Evolutionary conservation across 495 filamentous ascomycete genomes (phyloP), one percentile per base, ranked within the genome.

Genomic region (Recurvomyces mirabilis): DNA sequence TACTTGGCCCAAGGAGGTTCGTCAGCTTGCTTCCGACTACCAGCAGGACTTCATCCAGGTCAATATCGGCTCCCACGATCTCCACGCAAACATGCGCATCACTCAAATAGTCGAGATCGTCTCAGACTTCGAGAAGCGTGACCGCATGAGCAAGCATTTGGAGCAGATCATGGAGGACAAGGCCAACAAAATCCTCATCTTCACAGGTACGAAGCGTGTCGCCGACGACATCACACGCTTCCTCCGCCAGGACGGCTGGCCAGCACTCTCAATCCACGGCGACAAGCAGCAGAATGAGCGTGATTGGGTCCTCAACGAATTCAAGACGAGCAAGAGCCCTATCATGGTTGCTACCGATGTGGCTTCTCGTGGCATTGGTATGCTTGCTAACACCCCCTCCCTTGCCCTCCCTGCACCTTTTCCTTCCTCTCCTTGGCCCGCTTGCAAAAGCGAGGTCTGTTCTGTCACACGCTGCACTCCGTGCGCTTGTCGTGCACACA

Each of bases 251-350:
- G 91, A 98, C 62, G 91, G 91, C 55, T 98, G 91, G 91, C 91
- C 91, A 47, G 93, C 91, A 30, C 80, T 98, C 52, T 94, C 91
- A 37, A 98, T 98, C 56, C 91, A 98, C 72, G 91, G 91, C 58
- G 91, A 98, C 74, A 98, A 98, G 71, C 88, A 94, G 59, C 91
- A 98, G 63, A 93, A 95, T 61, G 91, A 98, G 68, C 87, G 91
- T 69, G 91, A 98, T 69, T 98, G 91, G 91, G 91, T 98, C 55
- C 71, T 98, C 63, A 93, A 95, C 61, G 91, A 98, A 64, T 98
- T 98, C 75, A 98, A 96, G 79, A 87, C 86, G 54, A 88, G 91
- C 68, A 78, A 82, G 64, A 86, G 82, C 59, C 87, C 88, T 33
- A 84, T 98, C 63, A 93, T 98, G 73, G 91, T 98, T 63, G 91